A percentile compares a stretch with the other conserved stretches of the same genome.
phyloP scores from a whole-genome alignment of 441 rosid species.

The Hura crepitans region DNA sequence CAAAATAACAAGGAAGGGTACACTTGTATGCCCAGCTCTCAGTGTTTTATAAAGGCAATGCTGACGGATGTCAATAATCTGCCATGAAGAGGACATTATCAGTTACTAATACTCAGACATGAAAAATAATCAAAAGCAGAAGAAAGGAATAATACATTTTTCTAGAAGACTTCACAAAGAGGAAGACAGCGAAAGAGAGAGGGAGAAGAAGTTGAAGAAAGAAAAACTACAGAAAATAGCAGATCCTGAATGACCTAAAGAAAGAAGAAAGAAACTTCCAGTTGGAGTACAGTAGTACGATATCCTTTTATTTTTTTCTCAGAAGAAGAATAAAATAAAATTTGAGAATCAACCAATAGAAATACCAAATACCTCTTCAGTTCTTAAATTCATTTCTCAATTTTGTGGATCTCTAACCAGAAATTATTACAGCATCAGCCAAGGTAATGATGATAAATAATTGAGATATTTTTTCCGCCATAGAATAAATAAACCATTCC shows the following conservation, averaged over 20 bases:
- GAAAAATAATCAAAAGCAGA: background rate
- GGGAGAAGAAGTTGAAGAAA: no score
- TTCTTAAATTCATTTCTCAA: background rate
- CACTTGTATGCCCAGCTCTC: slow-evolving; percentile 82
- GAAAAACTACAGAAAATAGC: background rate
- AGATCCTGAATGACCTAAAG: background rate
- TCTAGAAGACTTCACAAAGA: background rate
- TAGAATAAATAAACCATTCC: background rate
- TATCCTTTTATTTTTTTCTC: background rate
- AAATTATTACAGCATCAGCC: background rate
- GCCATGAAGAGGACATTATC: slow-evolving; percentile 25
- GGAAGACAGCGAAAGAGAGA: background rate
- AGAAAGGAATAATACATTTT: background rate
- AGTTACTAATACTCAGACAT: slow-evolving; percentile 14
- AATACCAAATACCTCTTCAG: background rate
- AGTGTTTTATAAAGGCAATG: slow-evolving; percentile 69
- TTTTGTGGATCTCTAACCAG: slow-evolving; percentile 1
- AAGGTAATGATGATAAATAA: background rate
- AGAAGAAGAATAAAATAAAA: background rate
- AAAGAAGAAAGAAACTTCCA: background rate
- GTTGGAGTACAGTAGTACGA: background rate
- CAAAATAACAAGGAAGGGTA: slow-evolving; percentile 47
- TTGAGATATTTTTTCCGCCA: background rate
- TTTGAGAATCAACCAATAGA: background rate
- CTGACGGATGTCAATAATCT: slow-evolving; percentile 74